These are phyloP conservation scores for Globisporangium viniferum DNA, from an alignment of 352 stramenopile species.

Conservation along the genomic window DNA sequence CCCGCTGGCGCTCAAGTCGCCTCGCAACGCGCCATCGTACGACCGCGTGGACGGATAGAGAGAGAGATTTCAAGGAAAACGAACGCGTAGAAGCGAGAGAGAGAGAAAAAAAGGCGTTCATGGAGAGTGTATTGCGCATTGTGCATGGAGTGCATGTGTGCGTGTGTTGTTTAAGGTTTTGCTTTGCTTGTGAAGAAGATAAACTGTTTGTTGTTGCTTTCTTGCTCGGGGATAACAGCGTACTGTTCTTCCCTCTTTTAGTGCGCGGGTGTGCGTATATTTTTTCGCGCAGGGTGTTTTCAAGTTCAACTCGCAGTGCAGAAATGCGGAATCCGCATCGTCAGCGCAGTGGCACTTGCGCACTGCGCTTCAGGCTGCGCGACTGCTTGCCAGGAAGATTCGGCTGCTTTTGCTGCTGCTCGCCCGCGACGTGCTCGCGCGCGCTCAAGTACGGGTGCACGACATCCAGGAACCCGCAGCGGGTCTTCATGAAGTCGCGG, in stretches of 20 bases:
- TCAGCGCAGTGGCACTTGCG: slow-evolving; percentile 11
- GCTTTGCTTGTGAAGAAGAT: background rate
- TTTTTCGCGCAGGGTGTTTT: background rate
- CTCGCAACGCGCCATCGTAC: slow-evolving; percentile 17
- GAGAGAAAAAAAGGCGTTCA: background rate
- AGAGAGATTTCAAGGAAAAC: background rate
- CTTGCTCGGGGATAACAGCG: background rate
- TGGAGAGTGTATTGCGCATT: background rate
- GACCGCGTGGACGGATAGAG: slow-evolving; percentile 26
- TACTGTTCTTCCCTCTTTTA: background rate
- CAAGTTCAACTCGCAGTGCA: background rate
- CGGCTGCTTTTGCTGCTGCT: background rate
- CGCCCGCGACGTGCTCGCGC: slow-evolving; percentile 15
- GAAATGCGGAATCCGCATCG: background rate
- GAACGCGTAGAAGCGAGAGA: background rate
- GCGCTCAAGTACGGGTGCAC: slow-evolving; percentile 34
- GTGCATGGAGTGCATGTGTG: background rate
- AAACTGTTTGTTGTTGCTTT: background rate
- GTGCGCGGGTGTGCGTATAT: background rate
- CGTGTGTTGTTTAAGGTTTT: background rate
- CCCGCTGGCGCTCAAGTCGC: slow-evolving; percentile 37
- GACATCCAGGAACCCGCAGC: slow-evolving; percentile 41
- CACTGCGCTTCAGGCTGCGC: background rate
- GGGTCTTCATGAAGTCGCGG: slow-evolving; percentile 28
- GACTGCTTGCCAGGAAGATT: background rate